Percentiles rank a stretch among this genome's conserved stretches.
phyloP scores from a whole-genome alignment of 805 yeast species.

The Wickerhamomyces tratensis region DNA sequence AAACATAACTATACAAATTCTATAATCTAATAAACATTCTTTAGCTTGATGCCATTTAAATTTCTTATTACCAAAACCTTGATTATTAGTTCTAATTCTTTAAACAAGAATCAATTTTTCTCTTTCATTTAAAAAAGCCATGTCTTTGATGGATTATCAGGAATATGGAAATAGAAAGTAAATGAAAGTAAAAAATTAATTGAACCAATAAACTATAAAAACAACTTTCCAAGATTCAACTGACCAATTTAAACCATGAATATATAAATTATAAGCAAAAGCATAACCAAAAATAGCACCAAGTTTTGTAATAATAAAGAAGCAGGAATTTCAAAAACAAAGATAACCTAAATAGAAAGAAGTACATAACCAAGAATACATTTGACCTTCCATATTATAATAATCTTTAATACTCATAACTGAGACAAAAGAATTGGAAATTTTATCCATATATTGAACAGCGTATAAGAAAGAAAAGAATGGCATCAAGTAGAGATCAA shows the following conservation, averaged over 20 bases:
- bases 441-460: constrained; percentile 29
- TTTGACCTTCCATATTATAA: constrained; percentile 25
- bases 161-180: constrained; percentile 29
- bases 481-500: too few relatives aligned
- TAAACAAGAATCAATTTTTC: constrained; percentile 30
- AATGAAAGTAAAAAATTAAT: constrained; percentile 38
- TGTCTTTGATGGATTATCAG: constrained; percentile 33
- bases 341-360: constrained; percentile 38
- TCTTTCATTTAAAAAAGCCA: constrained; percentile 26
- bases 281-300: constrained; percentile 37
- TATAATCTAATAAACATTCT: constrained; percentile 31
- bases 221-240: constrained; percentile 38
- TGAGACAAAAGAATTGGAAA: constrained; percentile 26
- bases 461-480: constrained; percentile 14
- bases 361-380: constrained; percentile 35
- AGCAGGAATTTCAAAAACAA: constrained; percentile 34
- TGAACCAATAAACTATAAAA: constrained; percentile 39
- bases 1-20: constrained; percentile 30
- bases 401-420: constrained; percentile 27
- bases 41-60: constrained; percentile 35
- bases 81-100: constrained; percentile 32
- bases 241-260: constrained; percentile 20
- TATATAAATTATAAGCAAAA: constrained; percentile 36
- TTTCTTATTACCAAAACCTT: constrained; percentile 34
- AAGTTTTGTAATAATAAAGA: constrained; percentile 27